Evolutionary conservation across 2,329 filamentous ascomycete genomes (phyloP), one percentile per base, ranked within the genome.

Genomic region (Alternaria sp.): DNA sequence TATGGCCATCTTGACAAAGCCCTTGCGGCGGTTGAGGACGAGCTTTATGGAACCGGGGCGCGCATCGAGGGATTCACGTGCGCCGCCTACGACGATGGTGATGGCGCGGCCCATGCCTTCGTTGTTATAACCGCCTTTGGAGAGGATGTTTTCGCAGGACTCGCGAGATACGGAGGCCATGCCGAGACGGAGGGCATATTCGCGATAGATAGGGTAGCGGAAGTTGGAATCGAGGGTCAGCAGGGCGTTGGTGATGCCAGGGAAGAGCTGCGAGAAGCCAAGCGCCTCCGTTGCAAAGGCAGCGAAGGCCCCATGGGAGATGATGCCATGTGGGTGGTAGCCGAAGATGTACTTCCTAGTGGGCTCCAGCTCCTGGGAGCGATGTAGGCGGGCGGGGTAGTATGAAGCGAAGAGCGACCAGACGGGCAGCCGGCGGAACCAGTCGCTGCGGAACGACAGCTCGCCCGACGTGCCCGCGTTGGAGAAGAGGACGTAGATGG

Each of bases 201-300:
- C 95, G 63, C 96, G 89, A 80, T 98, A 97, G 49, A 98, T 87
- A 0, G 96, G 96, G 41, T 97, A 91, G 57, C 93, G 90, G 81
- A 99, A 98, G 82, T 98, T 99, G 56, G 91, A 90, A 75, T 98
- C 96, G n/a, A 99, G 87, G 0, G 96, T 99, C 33, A 98, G 84
- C 21, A 98, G 84, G 8, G 92, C 94, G 81, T 98, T 98, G 49
- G 92, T 97, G 79, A 99, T 97, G 63, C 94, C 95, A 0, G 96
- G 96, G 74, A 97, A 99, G 65, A 97, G 88, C 60, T 92, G 88
- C 0, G 88, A 86, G 79, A 97, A 98, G 0, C 93, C 93, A 0
- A 97, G 86, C 0, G 93, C 93, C 72, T 97, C 94, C 0, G 95
- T 98, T 5, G 87, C 92, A 75, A 98, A 98, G 6, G 94, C 92